Evolutionary conservation across 2,329 filamentous ascomycete genomes (phyloP).

Genomic region (Penicillium palitans): DNA sequence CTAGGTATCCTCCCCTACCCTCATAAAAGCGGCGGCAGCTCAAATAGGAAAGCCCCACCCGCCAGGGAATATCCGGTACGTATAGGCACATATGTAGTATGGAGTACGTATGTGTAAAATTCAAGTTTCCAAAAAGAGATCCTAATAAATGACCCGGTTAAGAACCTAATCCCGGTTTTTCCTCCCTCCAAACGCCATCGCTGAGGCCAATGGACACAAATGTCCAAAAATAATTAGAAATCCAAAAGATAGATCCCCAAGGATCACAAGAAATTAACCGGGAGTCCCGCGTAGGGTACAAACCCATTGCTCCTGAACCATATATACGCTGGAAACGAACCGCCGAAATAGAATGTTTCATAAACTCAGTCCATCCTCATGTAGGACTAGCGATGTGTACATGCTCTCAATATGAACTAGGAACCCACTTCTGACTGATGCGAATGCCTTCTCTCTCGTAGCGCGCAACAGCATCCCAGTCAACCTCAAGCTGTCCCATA

Average conservation of each 20-base stretch:
- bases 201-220: slow-evolving; percentile 23
- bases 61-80: neutral
- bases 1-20: neutral
- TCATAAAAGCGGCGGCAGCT: neutral
- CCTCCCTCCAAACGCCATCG: slow-evolving; percentile 28
- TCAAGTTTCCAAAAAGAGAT: neutral
- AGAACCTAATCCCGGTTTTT: slow-evolving; percentile 10
- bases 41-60: neutral
- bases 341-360: slow-evolving; percentile 13
- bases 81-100: neutral
- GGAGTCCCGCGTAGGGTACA: slow-evolving; percentile 24
- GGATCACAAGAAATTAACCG: slow-evolving; percentile 15
- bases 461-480: slow-evolving; percentile 44
- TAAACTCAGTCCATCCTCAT: slow-evolving; percentile 11
- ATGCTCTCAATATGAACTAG: neutral
- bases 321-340: slow-evolving; percentile 21
- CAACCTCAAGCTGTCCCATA: slow-evolving; percentile 37
- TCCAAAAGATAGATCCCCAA: slow-evolving; percentile 3
- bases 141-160: neutral
- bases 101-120: neutral
- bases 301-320: slow-evolving; percentile 18
- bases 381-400: slow-evolving; percentile 2
- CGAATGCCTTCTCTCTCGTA: slow-evolving; percentile 31
- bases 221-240: slow-evolving; percentile 6
- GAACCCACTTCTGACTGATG: slow-evolving; percentile 26